Percentiles rank a stretch among this genome's conserved stretches.
Conservation (phyloP, 805 yeast species). For the Komagataella kurtzmanii region DNA sequence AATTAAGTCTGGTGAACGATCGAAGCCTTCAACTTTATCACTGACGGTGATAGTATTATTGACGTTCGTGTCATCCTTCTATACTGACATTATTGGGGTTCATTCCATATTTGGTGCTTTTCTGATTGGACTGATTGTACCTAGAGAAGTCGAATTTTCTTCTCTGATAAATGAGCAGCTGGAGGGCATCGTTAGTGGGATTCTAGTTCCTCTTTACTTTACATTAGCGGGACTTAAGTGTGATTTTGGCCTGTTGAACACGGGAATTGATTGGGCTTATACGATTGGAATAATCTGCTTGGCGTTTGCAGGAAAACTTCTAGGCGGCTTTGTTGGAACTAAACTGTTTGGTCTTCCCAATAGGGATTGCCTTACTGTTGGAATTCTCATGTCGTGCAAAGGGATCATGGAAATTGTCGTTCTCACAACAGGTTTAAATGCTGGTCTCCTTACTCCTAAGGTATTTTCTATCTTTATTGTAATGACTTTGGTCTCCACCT, state of each 20-base stretch:
- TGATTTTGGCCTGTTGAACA: slow-evolving; percentile 47
- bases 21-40: slow-evolving; percentile 48
- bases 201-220: slow-evolving; percentile 67
- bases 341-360: slow-evolving; percentile 46
- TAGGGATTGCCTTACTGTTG: slow-evolving; percentile 69
- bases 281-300: slow-evolving; percentile 51
- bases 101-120: slow-evolving; percentile 84
- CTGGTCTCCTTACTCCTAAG: slow-evolving; percentile 49
- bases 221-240: slow-evolving; percentile 69
- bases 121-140: slow-evolving; percentile 61
- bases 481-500: slow-evolving; percentile 72
- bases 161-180: slow-evolving; percentile 57
- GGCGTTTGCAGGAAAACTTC: slow-evolving; percentile 55
- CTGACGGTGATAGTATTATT: slow-evolving; percentile 40
- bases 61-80: slow-evolving; percentile 58
- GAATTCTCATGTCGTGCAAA: slow-evolving; percentile 76
- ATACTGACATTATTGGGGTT: slow-evolving; percentile 74
- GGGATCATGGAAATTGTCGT: slow-evolving; percentile 83
- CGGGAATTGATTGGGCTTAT: slow-evolving; percentile 71
- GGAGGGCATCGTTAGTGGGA: slow-evolving; percentile 63
- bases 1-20: slow-evolving; percentile 29
- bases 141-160: slow-evolving; percentile 65
- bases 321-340: slow-evolving; percentile 58
- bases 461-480: slow-evolving; percentile 72
- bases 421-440: slow-evolving; percentile 56